phyloP scores from a whole-genome alignment of 2,329 filamentous ascomycete genomes.

The Dactylellina parvicollis region DNA sequence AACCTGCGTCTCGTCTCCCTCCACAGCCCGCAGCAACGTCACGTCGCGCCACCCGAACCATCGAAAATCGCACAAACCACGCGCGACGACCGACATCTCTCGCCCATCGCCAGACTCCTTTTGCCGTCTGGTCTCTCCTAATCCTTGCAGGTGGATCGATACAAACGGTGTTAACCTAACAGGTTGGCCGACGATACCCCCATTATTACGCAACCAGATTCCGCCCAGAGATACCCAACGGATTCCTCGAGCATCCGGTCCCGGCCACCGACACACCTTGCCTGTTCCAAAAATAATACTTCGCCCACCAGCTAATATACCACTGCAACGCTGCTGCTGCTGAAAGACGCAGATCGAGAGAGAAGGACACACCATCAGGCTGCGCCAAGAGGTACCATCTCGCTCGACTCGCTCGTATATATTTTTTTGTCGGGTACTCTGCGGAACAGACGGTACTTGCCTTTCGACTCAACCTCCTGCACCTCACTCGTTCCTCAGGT shows the following conservation, averaged over 20 bases:
- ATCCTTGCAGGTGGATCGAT: conserved; percentile 34
- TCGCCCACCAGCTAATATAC: not conserved
- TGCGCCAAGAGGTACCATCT: not conserved
- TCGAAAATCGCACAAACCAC: conserved; percentile 5
- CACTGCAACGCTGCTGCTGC: conserved; percentile 20
- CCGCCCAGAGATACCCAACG: not conserved
- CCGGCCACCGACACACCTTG: conserved; percentile 38
- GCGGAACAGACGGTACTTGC: conserved; percentile 2
- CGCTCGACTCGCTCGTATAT: conserved; percentile 3
- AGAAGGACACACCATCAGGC: not conserved
- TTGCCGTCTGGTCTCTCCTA: not conserved
- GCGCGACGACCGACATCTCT: not conserved
- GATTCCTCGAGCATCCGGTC: conserved; percentile 39
- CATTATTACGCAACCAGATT: conserved; percentile 14
- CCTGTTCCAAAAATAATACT: conserved; percentile 48
- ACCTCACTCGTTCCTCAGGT: conserved; percentile 41
- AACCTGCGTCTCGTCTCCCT: not conserved
- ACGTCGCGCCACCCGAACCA: not conserved
- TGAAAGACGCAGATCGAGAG: conserved; percentile 52
- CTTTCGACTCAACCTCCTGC: conserved; percentile 2
- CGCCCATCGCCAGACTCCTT: not conserved
- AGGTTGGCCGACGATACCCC: conserved; percentile 25
- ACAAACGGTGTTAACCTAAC: conserved; percentile 6
- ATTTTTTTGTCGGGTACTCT: not conserved
- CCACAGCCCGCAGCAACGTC: not conserved